Evolutionary conservation across 495 filamentous ascomycete species (phyloP), one percentile per base, ranked within the genome.

Genomic region (Hamigera avellanea): DNA sequence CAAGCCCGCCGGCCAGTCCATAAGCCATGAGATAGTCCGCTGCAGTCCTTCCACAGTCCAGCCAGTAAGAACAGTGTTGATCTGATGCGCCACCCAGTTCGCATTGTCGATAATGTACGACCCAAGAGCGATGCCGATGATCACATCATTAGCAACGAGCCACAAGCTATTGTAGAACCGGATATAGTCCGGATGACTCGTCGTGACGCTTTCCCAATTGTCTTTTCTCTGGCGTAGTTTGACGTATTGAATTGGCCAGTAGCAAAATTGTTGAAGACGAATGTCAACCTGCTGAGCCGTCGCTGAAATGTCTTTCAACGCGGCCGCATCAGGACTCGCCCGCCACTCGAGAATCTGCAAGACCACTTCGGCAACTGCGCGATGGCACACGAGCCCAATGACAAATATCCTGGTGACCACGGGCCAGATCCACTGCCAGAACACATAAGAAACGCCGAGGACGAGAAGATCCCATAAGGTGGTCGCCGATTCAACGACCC

Each of bases 261-360:
- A 99, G 59, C 91, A 96, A 56, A 96, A 96, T 50, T 99, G 91
- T 53, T 95, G 88, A 13, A 99, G 72, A 3, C 91, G 83, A 46
- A 99, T 95, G 59, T 99, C 91, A 23, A 96, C 80, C 54, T 99
- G 91, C 53, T 96, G 91, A n/a, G 91, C 93, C 1, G 89, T 95
- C 9, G 91, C 91, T 25, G 87, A 95, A 10, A 95, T 77, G 56
- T 99, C 91, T 48, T 95, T 96, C 38, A 96, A 57, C 12, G 93
- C 91, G 23, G 84, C 80, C 33, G 81, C 78, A 40, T 81, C 76
- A 3, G 86, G 83, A 26, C 76, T 72, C 26, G 80, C 71, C 35
- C 93, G 76, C 86, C 86, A 96, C 52, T 96, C 91, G 29, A 96
- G 64, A 21, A 95, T 52, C 17, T 71, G 72, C 14, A 99, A 57